A percentile compares a stretch with the other conserved stretches of the same genome.
Conservation (phyloP, 495 filamentous ascomycete genomes). For the Podospora sp. region DNA sequence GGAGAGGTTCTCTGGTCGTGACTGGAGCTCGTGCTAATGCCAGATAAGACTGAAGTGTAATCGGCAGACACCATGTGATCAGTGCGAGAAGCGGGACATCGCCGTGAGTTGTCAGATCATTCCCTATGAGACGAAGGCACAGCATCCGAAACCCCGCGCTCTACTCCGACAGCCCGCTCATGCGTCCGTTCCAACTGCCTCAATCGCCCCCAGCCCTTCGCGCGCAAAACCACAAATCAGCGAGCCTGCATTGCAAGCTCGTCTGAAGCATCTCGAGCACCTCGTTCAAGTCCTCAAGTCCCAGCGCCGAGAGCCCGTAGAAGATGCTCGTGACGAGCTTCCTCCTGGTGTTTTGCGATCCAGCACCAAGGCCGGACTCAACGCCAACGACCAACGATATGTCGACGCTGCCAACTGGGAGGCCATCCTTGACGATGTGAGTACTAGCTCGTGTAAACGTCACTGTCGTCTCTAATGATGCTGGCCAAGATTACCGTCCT, state of each 20-base stretch:
- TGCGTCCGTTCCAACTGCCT: neutral
- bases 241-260: slow-evolving; percentile 49
- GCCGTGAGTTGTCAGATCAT: slow-evolving; percentile 47
- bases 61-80: slow-evolving; percentile 53
- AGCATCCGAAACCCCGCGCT: slow-evolving; percentile 29
- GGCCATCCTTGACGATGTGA: slow-evolving; percentile 54
- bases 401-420: slow-evolving; percentile 56
- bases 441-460: slow-evolving; percentile 13
- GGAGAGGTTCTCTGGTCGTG: neutral
- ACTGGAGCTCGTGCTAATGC: neutral
- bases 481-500: slow-evolving; percentile 31
- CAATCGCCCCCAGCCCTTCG: neutral
- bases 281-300: slow-evolving; percentile 51
- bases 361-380: slow-evolving; percentile 31
- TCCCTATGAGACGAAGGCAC: slow-evolving; percentile 26
- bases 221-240: slow-evolving; percentile 17
- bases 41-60: slow-evolving; percentile 53
- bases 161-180: slow-evolving; percentile 21
- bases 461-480: neutral
- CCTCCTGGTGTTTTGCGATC: slow-evolving; percentile 8
- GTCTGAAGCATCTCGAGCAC: slow-evolving; percentile 56
- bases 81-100: slow-evolving; percentile 53
- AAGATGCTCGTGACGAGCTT: slow-evolving; percentile 16
- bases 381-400: slow-evolving; percentile 48
- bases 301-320: slow-evolving; percentile 28